Conservation (phyloP, 2,329 filamentous ascomycete species). For the Zymoseptoria tritici region DNA sequence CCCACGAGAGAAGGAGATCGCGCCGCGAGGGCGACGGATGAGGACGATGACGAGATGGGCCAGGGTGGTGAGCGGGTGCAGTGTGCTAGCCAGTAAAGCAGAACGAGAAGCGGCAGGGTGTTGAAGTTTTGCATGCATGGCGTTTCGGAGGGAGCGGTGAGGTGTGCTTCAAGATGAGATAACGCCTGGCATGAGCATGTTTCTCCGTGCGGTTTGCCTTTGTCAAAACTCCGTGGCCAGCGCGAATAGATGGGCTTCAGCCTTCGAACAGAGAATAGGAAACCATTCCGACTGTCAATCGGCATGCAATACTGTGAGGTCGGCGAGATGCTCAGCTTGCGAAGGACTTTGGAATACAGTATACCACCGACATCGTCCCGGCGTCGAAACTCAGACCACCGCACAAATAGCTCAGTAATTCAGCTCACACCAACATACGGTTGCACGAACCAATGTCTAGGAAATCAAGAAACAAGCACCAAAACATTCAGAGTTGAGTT, state of each 20-base stretch:
- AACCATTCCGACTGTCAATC: neutral
- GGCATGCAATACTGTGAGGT: too few relatives aligned
- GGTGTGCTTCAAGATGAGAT: neutral
- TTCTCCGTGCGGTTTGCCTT: neutral
- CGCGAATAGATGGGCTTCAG: neutral
- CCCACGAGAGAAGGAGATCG: conserved; percentile 54
- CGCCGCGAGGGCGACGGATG: conserved; percentile 51
- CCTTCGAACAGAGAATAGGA: neutral
- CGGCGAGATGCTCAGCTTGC: too few relatives aligned
- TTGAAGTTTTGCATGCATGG: neutral
- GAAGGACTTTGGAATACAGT: too few relatives aligned
- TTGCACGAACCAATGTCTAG: too few relatives aligned
- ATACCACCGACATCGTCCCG: too few relatives aligned
- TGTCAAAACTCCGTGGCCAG: neutral
- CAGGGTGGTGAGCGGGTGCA: conserved; percentile 69
- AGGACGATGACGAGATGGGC: conserved; percentile 57
- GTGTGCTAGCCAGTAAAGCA: conserved; percentile 73
- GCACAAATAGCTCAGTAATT: too few relatives aligned
- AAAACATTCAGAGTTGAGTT: neutral
- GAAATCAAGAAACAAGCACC: neutral
- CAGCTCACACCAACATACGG: too few relatives aligned
- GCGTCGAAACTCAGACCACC: too few relatives aligned
- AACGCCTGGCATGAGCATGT: neutral
- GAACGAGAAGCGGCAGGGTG: neutral
- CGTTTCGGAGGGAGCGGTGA: neutral